Evolutionary conservation across 192 early-diverging fungal species (phyloP).

Genomic region (Allomyces macrogynus): DNA sequence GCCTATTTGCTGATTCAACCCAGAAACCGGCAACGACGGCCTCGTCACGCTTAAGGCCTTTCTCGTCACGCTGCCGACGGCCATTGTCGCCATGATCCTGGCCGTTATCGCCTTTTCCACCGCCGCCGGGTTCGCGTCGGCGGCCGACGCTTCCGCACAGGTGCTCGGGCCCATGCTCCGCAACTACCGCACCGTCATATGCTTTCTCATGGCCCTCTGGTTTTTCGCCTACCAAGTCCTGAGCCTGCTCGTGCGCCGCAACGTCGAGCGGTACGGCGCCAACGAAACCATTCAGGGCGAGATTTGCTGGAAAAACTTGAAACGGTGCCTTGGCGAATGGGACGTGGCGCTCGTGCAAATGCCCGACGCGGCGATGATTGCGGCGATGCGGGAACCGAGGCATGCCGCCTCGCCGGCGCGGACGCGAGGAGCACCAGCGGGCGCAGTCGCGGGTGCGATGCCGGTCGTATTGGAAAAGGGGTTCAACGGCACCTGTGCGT

Average conservation of each 20-base stretch:
- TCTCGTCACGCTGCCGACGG: no score
- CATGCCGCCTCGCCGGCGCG: not conserved
- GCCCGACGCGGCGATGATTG: not conserved
- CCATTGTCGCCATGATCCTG: no score
- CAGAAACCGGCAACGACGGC: no score
- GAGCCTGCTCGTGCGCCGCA: not conserved
- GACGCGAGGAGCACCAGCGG: not conserved
- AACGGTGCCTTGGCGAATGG: not conserved
- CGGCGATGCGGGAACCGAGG: not conserved
- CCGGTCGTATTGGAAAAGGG: no score
- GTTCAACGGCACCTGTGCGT: no score
- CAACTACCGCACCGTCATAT: not conserved
- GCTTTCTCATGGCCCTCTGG: not conserved
- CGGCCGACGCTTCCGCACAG: no score
- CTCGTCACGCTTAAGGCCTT: no score
- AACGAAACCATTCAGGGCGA: not conserved
- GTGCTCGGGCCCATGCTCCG: not conserved
- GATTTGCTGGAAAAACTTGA: not conserved
- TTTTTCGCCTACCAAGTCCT: not conserved
- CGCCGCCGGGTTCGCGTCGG: no score
- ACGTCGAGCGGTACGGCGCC: not conserved
- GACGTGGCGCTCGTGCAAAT: not conserved
- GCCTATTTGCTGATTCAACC: no score
- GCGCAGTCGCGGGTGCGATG: no score
- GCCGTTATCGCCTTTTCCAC: no score